Evolutionary conservation across 129 eudicot species (phyloP).

Genomic region (Pseudognaphalium luteoalbum): DNA sequence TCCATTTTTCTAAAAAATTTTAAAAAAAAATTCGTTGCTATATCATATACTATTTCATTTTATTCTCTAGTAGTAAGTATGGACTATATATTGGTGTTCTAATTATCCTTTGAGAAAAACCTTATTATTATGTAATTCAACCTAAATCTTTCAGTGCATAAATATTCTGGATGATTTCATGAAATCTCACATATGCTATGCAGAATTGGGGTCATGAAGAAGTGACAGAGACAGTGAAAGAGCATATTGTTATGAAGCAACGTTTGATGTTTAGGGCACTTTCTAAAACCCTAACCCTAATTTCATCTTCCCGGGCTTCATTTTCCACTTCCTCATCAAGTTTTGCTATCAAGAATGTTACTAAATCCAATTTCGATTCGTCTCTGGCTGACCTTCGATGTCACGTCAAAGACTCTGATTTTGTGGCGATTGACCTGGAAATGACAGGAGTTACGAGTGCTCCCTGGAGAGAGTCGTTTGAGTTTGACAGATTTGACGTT

Average conservation of each 20-base stretch:
- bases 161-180: background rate
- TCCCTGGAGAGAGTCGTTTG: conserved; percentile 85
- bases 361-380: conserved; percentile 68
- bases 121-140: background rate
- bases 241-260: conserved; percentile 37
- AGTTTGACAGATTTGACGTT: conserved; percentile 69
- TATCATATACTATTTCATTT: no score
- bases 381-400: conserved; percentile 57
- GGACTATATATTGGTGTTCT: no score
- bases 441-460: conserved; percentile 93
- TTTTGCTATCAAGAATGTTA: conserved; percentile 70
- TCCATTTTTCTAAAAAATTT: background rate
- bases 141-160: background rate
- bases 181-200: background rate
- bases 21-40: background rate
- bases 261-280: conserved; percentile 40
- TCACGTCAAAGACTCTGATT: conserved; percentile 67
- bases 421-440: conserved; percentile 82
- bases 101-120: background rate
- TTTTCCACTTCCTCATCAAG: conserved; percentile 41
- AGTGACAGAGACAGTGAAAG: no score
- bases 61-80: no score
- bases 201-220: conserved; percentile 24
- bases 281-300: conserved; percentile 44
- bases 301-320: conserved; percentile 27